phyloP scores from a whole-genome alignment of 129 eudicot genomes.

The Mikania micrantha region DNA sequence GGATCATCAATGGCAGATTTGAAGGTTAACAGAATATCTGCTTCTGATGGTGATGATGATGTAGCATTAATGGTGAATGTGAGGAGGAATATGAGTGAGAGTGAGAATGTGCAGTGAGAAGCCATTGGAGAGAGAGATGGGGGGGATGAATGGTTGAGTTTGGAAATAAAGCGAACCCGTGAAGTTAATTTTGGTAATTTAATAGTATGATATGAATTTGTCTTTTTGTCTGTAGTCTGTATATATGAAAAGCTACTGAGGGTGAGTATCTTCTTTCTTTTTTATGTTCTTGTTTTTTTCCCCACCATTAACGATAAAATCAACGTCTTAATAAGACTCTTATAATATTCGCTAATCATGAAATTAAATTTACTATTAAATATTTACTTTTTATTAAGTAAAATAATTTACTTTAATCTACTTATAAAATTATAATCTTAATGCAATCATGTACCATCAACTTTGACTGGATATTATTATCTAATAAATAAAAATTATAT shows the following conservation, averaged over 20 bases:
- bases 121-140: slow-evolving; percentile 45
- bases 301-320: slow-evolving; percentile 3
- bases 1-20: slow-evolving; percentile 73
- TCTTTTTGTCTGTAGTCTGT: slow-evolving; percentile 26
- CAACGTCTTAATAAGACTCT: no score
- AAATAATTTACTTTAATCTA: no score
- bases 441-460: no score
- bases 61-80: slow-evolving; percentile 20
- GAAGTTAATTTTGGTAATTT: slow-evolving; percentile 20
- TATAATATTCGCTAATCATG: background rate
- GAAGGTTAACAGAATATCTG: slow-evolving; percentile 67
- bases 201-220: background rate
- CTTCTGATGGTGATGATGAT: slow-evolving; percentile 36
- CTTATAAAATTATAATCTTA: no score
- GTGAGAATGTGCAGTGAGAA: slow-evolving; percentile 31
- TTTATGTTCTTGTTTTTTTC: slow-evolving; percentile 12
- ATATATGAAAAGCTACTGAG: slow-evolving; percentile 26
- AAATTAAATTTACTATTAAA: background rate
- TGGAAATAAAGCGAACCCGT: slow-evolving; percentile 26
- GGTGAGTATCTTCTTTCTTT: slow-evolving; percentile 15
- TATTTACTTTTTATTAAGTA: no score
- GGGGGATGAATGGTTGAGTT: background rate
- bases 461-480: no score
- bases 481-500: no score
- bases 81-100: slow-evolving; percentile 26